A percentile compares a stretch with the other conserved stretches of the same genome.
phyloP scores from a whole-genome alignment of 192 early-diverging fungal species.

The Pilaira anomala region DNA sequence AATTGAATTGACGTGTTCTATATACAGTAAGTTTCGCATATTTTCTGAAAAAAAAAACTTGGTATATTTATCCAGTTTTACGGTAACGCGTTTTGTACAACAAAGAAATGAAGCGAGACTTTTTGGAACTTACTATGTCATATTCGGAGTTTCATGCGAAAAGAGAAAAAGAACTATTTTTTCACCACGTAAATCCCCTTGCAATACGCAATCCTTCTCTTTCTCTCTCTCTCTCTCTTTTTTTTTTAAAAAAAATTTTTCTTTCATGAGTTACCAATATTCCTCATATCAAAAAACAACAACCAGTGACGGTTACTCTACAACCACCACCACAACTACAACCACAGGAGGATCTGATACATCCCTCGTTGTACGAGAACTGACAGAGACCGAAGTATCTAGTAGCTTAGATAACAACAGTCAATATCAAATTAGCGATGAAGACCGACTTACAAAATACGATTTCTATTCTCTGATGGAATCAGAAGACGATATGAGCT shows the following conservation, averaged over 20 bases:
- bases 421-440: slow-evolving; percentile 7
- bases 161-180: too few relatives aligned
- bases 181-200: too few relatives aligned
- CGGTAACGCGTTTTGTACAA: too few relatives aligned
- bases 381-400: slow-evolving; percentile 5
- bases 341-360: background rate
- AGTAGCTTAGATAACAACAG: too few relatives aligned
- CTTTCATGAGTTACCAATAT: slow-evolving; percentile 14
- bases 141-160: too few relatives aligned
- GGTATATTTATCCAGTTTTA: too few relatives aligned
- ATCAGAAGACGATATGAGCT: slow-evolving; percentile 1
- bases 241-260: background rate
- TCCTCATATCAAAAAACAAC: background rate
- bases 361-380: background rate
- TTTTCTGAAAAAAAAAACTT: too few relatives aligned
- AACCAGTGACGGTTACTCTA: background rate
- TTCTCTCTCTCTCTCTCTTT: background rate
- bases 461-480: slow-evolving; percentile 4
- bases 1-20: too few relatives aligned
- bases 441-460: background rate
- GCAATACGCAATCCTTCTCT: background rate
- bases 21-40: too few relatives aligned
- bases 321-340: background rate
- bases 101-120: too few relatives aligned
- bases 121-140: too few relatives aligned